Evolutionary conservation across 2,329 filamentous ascomycete genomes (phyloP).

Genomic region (Grosmannia huntii): DNA sequence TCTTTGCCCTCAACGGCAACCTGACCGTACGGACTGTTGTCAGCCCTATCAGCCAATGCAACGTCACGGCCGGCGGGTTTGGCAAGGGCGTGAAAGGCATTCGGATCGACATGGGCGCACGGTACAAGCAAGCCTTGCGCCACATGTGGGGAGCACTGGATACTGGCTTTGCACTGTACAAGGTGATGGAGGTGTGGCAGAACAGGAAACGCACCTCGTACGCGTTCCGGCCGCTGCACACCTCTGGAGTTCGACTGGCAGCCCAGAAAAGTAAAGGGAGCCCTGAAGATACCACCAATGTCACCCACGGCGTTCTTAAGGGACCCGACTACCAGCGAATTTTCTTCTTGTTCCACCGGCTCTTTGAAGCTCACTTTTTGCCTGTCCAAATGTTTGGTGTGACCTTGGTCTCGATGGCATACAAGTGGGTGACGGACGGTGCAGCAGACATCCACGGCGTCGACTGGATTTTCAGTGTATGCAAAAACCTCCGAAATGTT

Average conservation of each 20-base stretch:
- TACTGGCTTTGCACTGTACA: slow-evolving; percentile 50
- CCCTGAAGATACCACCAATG: slow-evolving; percentile 18
- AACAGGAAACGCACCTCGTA: slow-evolving; percentile 43
- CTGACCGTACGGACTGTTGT: slow-evolving; percentile 50
- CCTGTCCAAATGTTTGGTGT: slow-evolving; percentile 55
- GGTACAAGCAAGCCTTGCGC: slow-evolving; percentile 58
- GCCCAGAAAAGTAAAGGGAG: slow-evolving; percentile 10
- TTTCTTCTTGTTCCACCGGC: slow-evolving; percentile 46
- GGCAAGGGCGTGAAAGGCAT: slow-evolving; percentile 40
- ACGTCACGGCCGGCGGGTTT: slow-evolving; percentile 47
- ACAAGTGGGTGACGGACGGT: slow-evolving; percentile 39
- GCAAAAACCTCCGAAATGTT: slow-evolving; percentile 44
- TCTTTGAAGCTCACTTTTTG: slow-evolving; percentile 65
- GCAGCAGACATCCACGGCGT: slow-evolving; percentile 39
- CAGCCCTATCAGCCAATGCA: slow-evolving; percentile 60
- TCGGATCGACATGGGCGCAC: slow-evolving; percentile 45
- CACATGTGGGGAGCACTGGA: slow-evolving; percentile 69
- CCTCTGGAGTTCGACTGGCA: slow-evolving; percentile 11
- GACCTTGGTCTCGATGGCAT: slow-evolving; percentile 49
- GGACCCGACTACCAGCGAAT: slow-evolving; percentile 42
- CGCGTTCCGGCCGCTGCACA: slow-evolving; percentile 42
- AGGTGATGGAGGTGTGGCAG: slow-evolving; percentile 42
- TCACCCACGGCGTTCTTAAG: slow-evolving; percentile 36
- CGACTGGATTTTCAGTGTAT: slow-evolving; percentile 45
- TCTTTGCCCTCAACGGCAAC: slow-evolving; percentile 60